Evolutionary conservation across 306 rosid genomes (phyloP).

Genomic region (Vachellia pachyceras): DNA sequence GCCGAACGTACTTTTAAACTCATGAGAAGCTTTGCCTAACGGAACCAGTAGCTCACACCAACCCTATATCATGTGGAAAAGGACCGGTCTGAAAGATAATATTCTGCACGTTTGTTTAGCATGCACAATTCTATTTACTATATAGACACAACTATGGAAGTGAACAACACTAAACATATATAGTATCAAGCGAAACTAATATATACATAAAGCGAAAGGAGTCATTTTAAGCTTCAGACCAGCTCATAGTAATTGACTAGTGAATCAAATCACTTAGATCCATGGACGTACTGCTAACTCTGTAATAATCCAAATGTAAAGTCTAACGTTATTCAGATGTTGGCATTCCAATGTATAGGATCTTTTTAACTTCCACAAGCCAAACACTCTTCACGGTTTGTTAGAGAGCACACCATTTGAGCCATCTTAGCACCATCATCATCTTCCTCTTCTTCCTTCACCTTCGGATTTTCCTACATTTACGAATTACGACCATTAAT

Average conservation of each 20-base stretch:
- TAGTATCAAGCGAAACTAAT: neutral
- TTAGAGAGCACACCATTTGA: conserved; percentile 81
- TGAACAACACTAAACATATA: neutral
- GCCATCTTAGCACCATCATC: conserved; percentile 66
- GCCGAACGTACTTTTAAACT: too few species aligned
- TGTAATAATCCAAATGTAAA: neutral
- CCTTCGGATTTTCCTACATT: conserved; percentile 56
- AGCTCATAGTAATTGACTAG: neutral
- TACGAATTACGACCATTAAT: conserved; percentile 17
- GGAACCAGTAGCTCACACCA: neutral
- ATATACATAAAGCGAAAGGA: conserved; percentile 42
- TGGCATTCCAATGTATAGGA: neutral
- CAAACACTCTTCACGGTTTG: conserved; percentile 81
- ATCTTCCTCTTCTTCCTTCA: conserved; percentile 42
- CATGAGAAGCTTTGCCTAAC: too few species aligned
- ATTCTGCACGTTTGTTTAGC: neutral
- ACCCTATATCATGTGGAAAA: neutral
- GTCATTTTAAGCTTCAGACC: neutral
- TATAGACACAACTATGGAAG: neutral
- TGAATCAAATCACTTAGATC: conserved; percentile 6
- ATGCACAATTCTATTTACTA: neutral
- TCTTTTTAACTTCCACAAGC: conserved; percentile 76
- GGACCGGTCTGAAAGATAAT: neutral
- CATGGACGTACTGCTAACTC: neutral
- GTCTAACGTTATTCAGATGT: neutral